Evolutionary conservation across 768 basidiomycete genomes (phyloP).

Genomic region (Termitomyces bulborhizus): DNA sequence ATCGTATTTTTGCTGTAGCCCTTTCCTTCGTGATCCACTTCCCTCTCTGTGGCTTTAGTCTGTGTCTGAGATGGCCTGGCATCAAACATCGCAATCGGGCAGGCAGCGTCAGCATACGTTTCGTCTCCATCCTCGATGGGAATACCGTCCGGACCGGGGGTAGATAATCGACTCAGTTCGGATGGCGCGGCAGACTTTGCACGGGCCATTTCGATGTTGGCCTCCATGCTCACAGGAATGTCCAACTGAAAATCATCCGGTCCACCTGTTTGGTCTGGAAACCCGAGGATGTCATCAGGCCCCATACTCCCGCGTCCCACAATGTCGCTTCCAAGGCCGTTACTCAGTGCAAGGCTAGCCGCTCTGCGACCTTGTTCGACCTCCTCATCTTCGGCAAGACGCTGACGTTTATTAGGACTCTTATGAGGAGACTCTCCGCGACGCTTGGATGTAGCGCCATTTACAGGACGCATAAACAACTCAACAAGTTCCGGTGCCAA

Average conservation of each 20-base stretch:
- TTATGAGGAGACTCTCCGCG: slow-evolving; percentile 53
- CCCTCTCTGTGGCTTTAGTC: slow-evolving; percentile 37
- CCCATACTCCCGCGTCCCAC: slow-evolving; percentile 50
- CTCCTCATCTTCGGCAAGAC: slow-evolving; percentile 56
- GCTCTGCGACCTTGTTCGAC: slow-evolving; percentile 71
- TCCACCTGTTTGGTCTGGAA: slow-evolving; percentile 47
- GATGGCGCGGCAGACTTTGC: slow-evolving; percentile 48
- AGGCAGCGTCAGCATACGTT: slow-evolving; percentile 61
- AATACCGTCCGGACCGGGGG: slow-evolving; percentile 51
- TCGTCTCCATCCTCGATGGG: slow-evolving; percentile 54
- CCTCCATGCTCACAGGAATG: slow-evolving; percentile 36
- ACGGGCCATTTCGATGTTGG: slow-evolving; percentile 30
- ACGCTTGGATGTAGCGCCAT: slow-evolving; percentile 48
- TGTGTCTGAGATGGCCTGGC: slow-evolving; percentile 44
- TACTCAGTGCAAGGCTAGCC: slow-evolving; percentile 55
- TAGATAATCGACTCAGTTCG: slow-evolving; percentile 58
- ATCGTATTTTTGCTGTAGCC: slow-evolving; percentile 88
- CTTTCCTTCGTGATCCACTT: slow-evolving; percentile 50
- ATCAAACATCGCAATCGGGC: slow-evolving; percentile 82
- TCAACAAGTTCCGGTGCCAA: slow-evolving; percentile 75
- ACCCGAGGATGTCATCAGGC: slow-evolving; percentile 54
- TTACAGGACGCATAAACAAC: slow-evolving; percentile 76
- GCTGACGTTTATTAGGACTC: slow-evolving; percentile 53
- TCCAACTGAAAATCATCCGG: slow-evolving; percentile 74
- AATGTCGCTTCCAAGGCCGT: slow-evolving; percentile 49